Percentiles rank a stretch among this genome's conserved stretches.
These are phyloP conservation scores for Brassica nigra DNA, from an alignment of 345 rosid genomes.

Conservation along the genomic window DNA sequence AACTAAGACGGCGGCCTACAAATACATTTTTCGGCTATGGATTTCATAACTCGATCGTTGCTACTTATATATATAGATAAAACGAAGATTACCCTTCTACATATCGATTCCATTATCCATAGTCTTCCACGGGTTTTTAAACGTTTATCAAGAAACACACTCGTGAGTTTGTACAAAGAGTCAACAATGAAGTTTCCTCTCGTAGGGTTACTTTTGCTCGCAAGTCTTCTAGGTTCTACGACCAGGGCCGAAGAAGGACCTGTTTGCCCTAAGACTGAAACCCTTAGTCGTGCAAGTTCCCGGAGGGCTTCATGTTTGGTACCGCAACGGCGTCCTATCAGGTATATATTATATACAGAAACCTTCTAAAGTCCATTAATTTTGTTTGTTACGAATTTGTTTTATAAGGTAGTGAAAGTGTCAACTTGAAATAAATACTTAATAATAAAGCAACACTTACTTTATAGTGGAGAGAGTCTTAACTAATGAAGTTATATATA, in stretches of 20 bases:
- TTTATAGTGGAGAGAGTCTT: background rate
- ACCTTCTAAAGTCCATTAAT: background rate
- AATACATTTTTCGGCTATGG: background rate
- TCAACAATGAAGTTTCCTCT: conserved; percentile 24
- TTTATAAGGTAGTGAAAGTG: background rate
- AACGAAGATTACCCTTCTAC: background rate
- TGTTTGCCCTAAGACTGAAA: conserved; percentile 36
- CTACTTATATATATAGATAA: background rate
- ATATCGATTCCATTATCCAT: background rate
- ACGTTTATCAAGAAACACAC: background rate
- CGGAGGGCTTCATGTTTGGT: conserved; percentile 43
- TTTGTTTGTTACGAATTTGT: background rate
- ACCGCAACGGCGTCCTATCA: conserved; percentile 46
- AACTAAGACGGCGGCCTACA: conserved; percentile 5
- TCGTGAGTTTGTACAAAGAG: conserved; percentile 2
- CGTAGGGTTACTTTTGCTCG: conserved; percentile 23
- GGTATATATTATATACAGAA: conserved; percentile 11
- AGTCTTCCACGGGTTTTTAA: background rate
- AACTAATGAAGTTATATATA: background rate
- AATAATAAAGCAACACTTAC: background rate
- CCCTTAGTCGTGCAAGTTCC: conserved; percentile 42
- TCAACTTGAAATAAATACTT: background rate
- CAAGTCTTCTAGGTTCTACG: conserved; percentile 21
- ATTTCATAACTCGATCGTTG: background rate
- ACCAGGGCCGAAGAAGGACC: conserved; percentile 33